A percentile compares a stretch with the other conserved stretches of the same genome.
phyloP scores from a whole-genome alignment of 176 grass and related monocot species.

The Dendrocalamus sinicus region DNA sequence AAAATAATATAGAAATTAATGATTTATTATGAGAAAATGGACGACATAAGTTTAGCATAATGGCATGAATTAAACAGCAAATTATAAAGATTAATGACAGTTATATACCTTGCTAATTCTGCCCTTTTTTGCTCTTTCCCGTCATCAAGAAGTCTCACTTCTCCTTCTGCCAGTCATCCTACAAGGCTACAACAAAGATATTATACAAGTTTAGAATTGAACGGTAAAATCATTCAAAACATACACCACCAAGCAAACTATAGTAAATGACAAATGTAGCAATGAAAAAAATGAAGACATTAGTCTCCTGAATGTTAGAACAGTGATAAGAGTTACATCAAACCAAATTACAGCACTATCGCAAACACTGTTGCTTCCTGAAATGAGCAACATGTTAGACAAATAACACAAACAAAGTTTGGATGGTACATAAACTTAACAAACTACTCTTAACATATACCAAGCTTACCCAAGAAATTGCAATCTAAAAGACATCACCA shows the following conservation, averaged over 20 bases:
- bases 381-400: slow-evolving; percentile 24
- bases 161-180: slow-evolving; percentile 93
- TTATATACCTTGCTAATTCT: too few species aligned
- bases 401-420: slow-evolving; percentile 25
- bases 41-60: too few species aligned
- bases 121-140: too few species aligned
- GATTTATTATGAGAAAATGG: too few species aligned
- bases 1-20: too few species aligned
- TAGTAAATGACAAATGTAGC: neutral
- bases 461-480: slow-evolving; percentile 20
- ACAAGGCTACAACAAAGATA: slow-evolving; percentile 47
- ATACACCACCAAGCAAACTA: slow-evolving; percentile 4
- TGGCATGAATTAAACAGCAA: too few species aligned
- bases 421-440: slow-evolving; percentile 25
- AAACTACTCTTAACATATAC: slow-evolving; percentile 5
- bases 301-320: slow-evolving; percentile 24
- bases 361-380: slow-evolving; percentile 11
- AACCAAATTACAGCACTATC: slow-evolving; percentile 1
- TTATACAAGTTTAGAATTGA: slow-evolving; percentile 24
- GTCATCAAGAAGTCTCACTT: slow-evolving; percentile 78
- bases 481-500: slow-evolving; percentile 10
- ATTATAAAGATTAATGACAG: too few species aligned
- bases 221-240: slow-evolving; percentile 13
- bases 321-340: slow-evolving; percentile 2
- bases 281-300: neutral